phyloP scores from a whole-genome alignment of 2,329 filamentous ascomycete species.

The Coleophoma crateriformis region DNA sequence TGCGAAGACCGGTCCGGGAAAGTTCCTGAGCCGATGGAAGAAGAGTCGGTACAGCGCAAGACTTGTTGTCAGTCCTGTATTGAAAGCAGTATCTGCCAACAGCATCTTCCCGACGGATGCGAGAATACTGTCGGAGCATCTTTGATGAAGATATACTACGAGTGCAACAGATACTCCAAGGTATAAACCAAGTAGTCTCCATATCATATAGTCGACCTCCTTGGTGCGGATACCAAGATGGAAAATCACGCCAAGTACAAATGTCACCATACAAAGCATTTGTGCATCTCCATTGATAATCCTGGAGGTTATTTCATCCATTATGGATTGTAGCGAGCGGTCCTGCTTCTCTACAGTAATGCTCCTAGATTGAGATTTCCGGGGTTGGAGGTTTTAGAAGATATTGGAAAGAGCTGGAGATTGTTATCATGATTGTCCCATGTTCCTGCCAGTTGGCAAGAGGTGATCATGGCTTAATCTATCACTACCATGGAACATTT shows the following conservation, averaged over 20 bases:
- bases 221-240: neutral
- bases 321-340: too few relatives aligned
- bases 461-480: too few relatives aligned
- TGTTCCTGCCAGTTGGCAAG: too few relatives aligned
- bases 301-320: too few relatives aligned
- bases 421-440: too few relatives aligned
- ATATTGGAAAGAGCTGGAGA: too few relatives aligned
- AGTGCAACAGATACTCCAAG: neutral
- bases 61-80: conserved; percentile 19
- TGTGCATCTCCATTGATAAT: too few relatives aligned
- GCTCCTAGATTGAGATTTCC: too few relatives aligned
- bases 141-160: neutral
- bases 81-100: conserved; percentile 6
- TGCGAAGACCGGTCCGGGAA: conserved; percentile 28
- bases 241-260: neutral
- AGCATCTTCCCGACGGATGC: neutral
- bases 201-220: neutral
- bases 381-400: too few relatives aligned
- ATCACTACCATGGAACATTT: too few relatives aligned
- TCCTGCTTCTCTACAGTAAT: too few relatives aligned
- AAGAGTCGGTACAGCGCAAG: conserved; percentile 29
- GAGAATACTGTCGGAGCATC: neutral
- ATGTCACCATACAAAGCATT: too few relatives aligned
- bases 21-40: conserved; percentile 26
- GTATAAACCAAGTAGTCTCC: neutral